Percentiles rank a stretch among this genome's conserved stretches.
Evolutionary conservation across 306 rosid genomes (phyloP).

Genomic region (Ochetophila trinervis): DNA sequence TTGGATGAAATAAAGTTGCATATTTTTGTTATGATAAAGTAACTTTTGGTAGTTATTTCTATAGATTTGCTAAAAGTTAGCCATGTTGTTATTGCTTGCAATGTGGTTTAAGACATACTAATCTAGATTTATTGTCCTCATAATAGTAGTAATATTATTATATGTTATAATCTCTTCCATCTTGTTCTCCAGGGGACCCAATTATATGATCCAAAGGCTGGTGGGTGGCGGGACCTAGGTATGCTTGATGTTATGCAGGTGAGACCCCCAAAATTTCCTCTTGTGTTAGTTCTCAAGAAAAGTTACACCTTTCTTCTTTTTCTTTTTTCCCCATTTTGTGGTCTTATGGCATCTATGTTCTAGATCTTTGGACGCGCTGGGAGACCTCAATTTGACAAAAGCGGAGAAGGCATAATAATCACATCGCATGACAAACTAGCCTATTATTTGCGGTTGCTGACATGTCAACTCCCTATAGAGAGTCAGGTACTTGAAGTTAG

Average conservation of each 20-base stretch:
- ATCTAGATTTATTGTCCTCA: slow-evolving; percentile 4
- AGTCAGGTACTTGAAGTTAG: slow-evolving; percentile 66
- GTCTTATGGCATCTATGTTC: slow-evolving; percentile 26
- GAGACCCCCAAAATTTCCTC: slow-evolving; percentile 24
- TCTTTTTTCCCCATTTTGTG: neutral
- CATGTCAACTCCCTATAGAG: slow-evolving; percentile 95
- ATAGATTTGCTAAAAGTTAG: slow-evolving; percentile 1
- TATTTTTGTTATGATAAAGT: too few relatives aligned
- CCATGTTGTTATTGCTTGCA: slow-evolving; percentile 8
- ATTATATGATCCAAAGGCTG: slow-evolving; percentile 96
- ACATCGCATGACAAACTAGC: slow-evolving; percentile 92
- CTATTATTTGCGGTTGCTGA: slow-evolving; percentile 79
- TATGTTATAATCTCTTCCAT: slow-evolving; percentile 13
- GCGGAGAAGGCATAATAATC: slow-evolving; percentile 98
- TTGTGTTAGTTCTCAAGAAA: slow-evolving; percentile 11
- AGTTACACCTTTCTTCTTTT: neutral
- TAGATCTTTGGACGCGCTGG: slow-evolving; percentile 99
- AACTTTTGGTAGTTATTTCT: too few relatives aligned
- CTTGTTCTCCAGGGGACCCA: slow-evolving; percentile 75
- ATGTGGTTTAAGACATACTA: slow-evolving; percentile 7
- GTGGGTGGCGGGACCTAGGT: slow-evolving; percentile 96
- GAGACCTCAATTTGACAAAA: slow-evolving; percentile 95
- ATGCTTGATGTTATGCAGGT: slow-evolving; percentile 99
- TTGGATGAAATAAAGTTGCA: too few relatives aligned
- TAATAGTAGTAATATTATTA: slow-evolving; percentile 6